phyloP scores from a whole-genome alignment of 202 grass and related monocot genomes.

The Bolboschoenoplectus hybrid region DNA sequence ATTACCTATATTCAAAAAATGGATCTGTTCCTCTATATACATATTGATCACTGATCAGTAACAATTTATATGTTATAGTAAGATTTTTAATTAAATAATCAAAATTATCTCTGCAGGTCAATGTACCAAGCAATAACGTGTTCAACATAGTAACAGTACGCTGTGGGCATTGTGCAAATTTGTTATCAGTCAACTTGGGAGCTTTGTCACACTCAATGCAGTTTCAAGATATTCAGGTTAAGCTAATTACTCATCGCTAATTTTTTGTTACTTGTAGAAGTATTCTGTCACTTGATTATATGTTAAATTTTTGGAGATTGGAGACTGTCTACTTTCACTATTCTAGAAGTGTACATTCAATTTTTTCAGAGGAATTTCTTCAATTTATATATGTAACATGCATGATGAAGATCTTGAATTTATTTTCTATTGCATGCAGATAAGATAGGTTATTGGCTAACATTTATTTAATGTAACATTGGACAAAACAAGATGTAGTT shows the following conservation, averaged over 20 bases:
- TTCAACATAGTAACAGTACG: constrained; percentile 78
- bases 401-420: neutral
- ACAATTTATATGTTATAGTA: neutral
- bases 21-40: neutral
- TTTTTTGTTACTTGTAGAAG: neutral
- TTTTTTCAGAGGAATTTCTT: neutral
- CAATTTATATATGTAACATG: neutral
- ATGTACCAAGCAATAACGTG: constrained; percentile 81
- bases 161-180: constrained; percentile 87
- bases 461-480: neutral
- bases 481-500: constrained; percentile 1
- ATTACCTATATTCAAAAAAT: constrained; percentile 3
- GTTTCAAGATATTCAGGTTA: constrained; percentile 68
- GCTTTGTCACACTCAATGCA: constrained; percentile 58
- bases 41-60: neutral
- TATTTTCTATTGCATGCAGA: neutral
- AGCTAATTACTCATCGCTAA: neutral
- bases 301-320: neutral
- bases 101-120: constrained; percentile 58
- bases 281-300: constrained; percentile 8
- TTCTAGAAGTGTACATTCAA: neutral
- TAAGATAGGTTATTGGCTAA: neutral
- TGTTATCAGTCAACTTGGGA: constrained; percentile 82
- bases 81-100: neutral
- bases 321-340: neutral